phyloP scores from a whole-genome alignment of 2,329 filamentous ascomycete species.

The Clarireedia monteithiana region DNA sequence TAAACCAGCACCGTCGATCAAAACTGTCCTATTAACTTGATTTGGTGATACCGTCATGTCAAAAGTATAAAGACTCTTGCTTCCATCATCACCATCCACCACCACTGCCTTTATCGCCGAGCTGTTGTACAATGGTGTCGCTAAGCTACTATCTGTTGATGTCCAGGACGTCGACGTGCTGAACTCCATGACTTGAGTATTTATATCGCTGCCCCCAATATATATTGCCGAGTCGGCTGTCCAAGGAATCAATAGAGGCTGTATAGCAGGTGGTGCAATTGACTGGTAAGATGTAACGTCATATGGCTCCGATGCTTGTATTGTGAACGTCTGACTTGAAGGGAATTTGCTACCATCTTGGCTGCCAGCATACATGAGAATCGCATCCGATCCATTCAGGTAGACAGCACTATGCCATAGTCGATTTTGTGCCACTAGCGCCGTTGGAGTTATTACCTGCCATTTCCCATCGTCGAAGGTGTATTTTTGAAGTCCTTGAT shows the following conservation, averaged over 20 bases:
- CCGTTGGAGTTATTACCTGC: conserved; percentile 44
- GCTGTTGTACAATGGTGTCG: conserved; percentile 50
- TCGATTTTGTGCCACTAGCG: conserved; percentile 46
- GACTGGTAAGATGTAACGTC: conserved; percentile 50
- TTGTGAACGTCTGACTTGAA: conserved; percentile 69
- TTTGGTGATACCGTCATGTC: conserved; percentile 71
- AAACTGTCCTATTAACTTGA: conserved; percentile 58
- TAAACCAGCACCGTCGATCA: conserved; percentile 54
- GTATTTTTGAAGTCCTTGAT: conserved; percentile 69
- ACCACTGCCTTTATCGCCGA: conserved; percentile 54
- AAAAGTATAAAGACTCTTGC: conserved; percentile 72
- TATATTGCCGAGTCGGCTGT: conserved; percentile 62
- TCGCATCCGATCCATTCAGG: conserved; percentile 58
- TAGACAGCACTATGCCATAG: conserved; percentile 70
- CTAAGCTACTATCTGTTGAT: conserved; percentile 56
- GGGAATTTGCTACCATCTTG: conserved; percentile 48
- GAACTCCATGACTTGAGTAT: conserved; percentile 67
- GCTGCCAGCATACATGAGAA: conserved; percentile 75
- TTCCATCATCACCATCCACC: conserved; percentile 65
- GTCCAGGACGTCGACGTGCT: conserved; percentile 56
- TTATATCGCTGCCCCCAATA: conserved; percentile 62
- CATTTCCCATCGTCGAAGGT: conserved; percentile 48
- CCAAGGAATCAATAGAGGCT: conserved; percentile 70
- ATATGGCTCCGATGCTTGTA: conserved; percentile 60
- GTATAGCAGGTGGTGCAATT: conserved; percentile 51